Conservation (phyloP, 169 alveolate genomes). For the Eimeria falciformis region DNA sequence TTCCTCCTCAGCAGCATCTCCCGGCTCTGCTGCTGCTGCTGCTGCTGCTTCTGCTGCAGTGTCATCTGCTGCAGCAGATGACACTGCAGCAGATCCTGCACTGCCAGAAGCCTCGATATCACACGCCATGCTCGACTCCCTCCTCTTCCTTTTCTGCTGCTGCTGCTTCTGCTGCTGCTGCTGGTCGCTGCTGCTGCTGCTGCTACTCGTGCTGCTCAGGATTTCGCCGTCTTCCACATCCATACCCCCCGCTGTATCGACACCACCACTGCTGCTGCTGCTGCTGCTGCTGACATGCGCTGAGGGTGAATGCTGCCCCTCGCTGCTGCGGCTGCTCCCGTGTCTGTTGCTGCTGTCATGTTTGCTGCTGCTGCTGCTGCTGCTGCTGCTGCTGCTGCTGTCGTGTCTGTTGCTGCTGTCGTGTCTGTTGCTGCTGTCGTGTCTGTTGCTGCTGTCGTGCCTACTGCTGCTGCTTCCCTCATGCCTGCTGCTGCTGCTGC, state of each 20-base stretch:
- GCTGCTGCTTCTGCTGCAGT: not conserved
- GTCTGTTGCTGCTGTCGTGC: slow-evolving; percentile 23
- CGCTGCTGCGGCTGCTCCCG: not conserved
- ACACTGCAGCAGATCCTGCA: not conserved
- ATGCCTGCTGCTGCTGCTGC: slow-evolving; percentile 40
- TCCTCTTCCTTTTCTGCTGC: slow-evolving; percentile 30
- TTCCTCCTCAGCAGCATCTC: no score
- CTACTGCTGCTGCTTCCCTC: slow-evolving; percentile 20
- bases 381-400: slow-evolving; percentile 21
- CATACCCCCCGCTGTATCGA: not conserved
- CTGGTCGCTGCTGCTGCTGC: slow-evolving; percentile 19
- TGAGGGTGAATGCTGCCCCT: not conserved
- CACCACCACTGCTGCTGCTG: not conserved
- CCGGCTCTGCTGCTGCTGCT: not conserved
- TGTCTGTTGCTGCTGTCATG: not conserved
- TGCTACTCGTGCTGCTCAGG: slow-evolving; percentile 23
- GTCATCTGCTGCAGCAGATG: not conserved
- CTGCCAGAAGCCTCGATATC: no score
- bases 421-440: slow-evolving; percentile 11
- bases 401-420: slow-evolving; percentile 10
- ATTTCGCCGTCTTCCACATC: no score
- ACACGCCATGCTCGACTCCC: not conserved
- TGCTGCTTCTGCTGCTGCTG: slow-evolving; percentile 8
- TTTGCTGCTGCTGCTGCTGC: not conserved
- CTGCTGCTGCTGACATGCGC: not conserved